Evolutionary conservation across 768 basidiomycete species (phyloP).

Genomic region (Trametes cingulata): DNA sequence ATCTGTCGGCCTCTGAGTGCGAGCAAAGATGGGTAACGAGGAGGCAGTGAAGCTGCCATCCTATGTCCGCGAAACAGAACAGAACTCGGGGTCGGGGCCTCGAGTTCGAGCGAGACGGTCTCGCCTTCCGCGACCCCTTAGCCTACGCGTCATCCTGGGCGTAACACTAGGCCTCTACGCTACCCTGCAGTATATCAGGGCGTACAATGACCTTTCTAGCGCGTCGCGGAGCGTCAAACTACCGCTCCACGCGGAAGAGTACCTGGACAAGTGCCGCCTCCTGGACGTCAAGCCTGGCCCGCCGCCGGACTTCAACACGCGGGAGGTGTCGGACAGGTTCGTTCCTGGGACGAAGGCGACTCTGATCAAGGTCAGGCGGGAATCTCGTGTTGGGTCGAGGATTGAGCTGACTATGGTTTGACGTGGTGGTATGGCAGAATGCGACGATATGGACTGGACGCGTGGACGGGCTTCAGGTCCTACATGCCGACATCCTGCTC

Average conservation of each 20-base stretch:
- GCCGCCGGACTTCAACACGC: conserved; percentile 45
- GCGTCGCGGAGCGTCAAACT: background rate
- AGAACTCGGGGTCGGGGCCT: too few species aligned
- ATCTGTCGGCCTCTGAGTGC: too few species aligned
- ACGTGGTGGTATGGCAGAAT: conserved; percentile 37
- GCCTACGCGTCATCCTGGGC: background rate
- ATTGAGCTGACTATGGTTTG: background rate
- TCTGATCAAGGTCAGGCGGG: conserved; percentile 32
- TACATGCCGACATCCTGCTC: conserved; percentile 67
- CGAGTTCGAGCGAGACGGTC: background rate
- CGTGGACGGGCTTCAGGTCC: conserved; percentile 64
- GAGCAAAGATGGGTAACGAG: too few species aligned
- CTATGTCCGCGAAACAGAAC: too few species aligned
- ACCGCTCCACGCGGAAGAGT: conserved; percentile 25
- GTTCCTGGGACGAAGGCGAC: conserved; percentile 61
- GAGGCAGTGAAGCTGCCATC: too few species aligned
- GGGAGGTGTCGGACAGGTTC: conserved; percentile 65
- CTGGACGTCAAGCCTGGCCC: conserved; percentile 45
- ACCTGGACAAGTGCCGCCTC: conserved; percentile 46
- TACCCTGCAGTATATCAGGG: background rate
- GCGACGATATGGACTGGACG: conserved; percentile 84
- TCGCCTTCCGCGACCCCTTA: background rate
- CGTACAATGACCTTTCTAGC: background rate
- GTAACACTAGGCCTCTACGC: background rate
- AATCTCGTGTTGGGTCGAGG: too few species aligned